Conservation (phyloP, 805 yeast genomes). For the Candida michaelii region DNA sequence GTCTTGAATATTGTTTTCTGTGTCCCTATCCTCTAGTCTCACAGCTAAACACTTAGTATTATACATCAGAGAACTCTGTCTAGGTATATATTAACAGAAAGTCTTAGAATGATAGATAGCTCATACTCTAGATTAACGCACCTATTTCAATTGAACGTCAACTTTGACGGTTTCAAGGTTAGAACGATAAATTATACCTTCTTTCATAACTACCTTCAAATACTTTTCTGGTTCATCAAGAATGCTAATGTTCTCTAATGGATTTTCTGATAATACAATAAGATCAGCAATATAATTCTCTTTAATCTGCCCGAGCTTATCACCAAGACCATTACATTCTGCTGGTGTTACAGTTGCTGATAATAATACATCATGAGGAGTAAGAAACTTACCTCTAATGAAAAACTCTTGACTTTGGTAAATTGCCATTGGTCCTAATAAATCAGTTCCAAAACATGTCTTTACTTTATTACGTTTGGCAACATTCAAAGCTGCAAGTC, state of each 20-base stretch:
- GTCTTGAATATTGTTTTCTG: no score
- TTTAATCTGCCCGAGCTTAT: conserved; percentile 23
- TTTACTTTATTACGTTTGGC: conserved; percentile 23
- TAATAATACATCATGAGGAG: conserved; percentile 21
- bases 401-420: conserved; percentile 26
- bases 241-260: conserved; percentile 21
- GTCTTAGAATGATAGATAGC: no score
- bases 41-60: no score
- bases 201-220: conserved; percentile 22
- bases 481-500: conserved; percentile 18
- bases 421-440: conserved; percentile 22
- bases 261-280: conserved; percentile 21
- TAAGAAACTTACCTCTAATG: conserved; percentile 21
- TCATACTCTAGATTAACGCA: no score
- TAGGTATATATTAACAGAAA: no score
- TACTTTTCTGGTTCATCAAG: conserved; percentile 25
- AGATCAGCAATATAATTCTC: conserved; percentile 25
- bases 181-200: conserved; percentile 14
- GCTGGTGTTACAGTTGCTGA: conserved; percentile 29
- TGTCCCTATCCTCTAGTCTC: no score
- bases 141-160: not conserved
- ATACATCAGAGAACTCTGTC: no score
- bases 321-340: conserved; percentile 16
- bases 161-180: not conserved
- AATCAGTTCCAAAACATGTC: conserved; percentile 25